These are phyloP conservation scores for Aspergillus avenaceus DNA, from an alignment of 495 filamentous ascomycete species.

Conservation along the genomic window DNA sequence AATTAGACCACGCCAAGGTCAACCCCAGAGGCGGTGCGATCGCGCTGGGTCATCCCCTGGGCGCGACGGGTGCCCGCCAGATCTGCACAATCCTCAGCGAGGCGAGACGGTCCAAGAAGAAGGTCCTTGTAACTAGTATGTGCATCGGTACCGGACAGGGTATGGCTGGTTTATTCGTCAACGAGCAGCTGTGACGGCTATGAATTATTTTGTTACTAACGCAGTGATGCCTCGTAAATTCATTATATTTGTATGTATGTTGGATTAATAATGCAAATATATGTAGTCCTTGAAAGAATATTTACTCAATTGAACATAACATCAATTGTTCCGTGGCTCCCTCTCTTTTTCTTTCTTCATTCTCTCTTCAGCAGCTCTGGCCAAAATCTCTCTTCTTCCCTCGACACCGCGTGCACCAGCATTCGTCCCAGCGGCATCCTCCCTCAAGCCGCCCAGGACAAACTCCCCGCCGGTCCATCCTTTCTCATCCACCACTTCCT, in stretches of 20 bases:
- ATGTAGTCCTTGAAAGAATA: not conserved
- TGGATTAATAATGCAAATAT: not conserved
- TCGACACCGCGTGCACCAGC: slow-evolving; percentile 27
- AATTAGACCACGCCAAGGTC: slow-evolving; percentile 77
- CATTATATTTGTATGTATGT: not conserved
- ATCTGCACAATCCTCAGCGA: slow-evolving; percentile 83
- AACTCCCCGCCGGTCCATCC: slow-evolving; percentile 89
- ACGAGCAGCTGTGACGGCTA: slow-evolving; percentile 65
- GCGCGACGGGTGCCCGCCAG: slow-evolving; percentile 74
- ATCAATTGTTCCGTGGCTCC: slow-evolving; percentile 23
- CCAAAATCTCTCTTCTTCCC: slow-evolving; percentile 67
- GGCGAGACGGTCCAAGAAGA: slow-evolving; percentile 72
- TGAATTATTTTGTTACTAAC: not conserved
- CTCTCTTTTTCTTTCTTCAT: slow-evolving; percentile 49
- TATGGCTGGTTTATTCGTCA: slow-evolving; percentile 83
- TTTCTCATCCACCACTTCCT: slow-evolving; percentile 65
- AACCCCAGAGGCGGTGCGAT: slow-evolving; percentile 82
- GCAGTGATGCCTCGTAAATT: slow-evolving; percentile 3
- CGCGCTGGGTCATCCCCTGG: slow-evolving; percentile 80
- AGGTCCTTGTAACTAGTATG: slow-evolving; percentile 81
- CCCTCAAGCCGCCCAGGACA: slow-evolving; percentile 62
- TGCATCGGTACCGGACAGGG: slow-evolving; percentile 81
- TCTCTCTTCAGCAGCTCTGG: slow-evolving; percentile 71
- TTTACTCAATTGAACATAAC: too few relatives aligned
- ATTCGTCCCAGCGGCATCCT: slow-evolving; percentile 18